These are phyloP conservation scores for Mucor circinelloides DNA, from an alignment of 371 early-diverging fungal genomes.

Conservation along the genomic window DNA sequence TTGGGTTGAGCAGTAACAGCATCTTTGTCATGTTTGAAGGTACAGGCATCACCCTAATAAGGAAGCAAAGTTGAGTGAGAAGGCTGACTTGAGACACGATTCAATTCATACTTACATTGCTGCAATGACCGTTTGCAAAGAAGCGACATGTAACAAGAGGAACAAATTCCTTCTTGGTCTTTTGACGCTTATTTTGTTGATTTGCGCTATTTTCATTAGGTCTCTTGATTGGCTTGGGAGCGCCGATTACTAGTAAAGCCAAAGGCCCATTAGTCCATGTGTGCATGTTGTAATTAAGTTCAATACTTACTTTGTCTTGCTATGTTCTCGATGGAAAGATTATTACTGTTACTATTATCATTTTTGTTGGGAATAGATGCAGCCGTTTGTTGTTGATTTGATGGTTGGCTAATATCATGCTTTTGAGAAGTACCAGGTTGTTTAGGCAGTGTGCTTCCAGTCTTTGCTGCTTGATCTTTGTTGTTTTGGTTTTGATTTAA, in stretches of 20 bases:
- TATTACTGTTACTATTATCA: too few species aligned
- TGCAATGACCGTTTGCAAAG: constrained; percentile 2
- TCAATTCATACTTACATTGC: background rate
- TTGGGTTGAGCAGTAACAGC: background rate
- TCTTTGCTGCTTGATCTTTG: background rate
- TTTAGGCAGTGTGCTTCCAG: background rate
- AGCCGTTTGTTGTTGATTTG: background rate
- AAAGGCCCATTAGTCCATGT: background rate
- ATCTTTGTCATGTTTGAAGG: constrained; percentile 14
- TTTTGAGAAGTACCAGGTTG: background rate
- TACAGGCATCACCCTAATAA: constrained; percentile 14
- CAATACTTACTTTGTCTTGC: background rate
- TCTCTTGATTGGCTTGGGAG: background rate
- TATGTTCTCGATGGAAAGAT: background rate
- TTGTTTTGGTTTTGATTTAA: too few species aligned
- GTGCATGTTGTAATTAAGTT: background rate
- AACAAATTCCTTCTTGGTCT: background rate
- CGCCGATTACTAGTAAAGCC: background rate
- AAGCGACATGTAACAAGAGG: background rate
- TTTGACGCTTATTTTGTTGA: background rate
- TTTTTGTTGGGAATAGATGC: background rate
- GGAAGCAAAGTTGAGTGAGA: background rate
- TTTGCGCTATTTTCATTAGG: background rate
- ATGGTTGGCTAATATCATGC: background rate
- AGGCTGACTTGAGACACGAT: too few species aligned